phyloP scores from a whole-genome alignment of 2,329 filamentous ascomycete genomes.

The Clarireedia homoeocarpa region DNA sequence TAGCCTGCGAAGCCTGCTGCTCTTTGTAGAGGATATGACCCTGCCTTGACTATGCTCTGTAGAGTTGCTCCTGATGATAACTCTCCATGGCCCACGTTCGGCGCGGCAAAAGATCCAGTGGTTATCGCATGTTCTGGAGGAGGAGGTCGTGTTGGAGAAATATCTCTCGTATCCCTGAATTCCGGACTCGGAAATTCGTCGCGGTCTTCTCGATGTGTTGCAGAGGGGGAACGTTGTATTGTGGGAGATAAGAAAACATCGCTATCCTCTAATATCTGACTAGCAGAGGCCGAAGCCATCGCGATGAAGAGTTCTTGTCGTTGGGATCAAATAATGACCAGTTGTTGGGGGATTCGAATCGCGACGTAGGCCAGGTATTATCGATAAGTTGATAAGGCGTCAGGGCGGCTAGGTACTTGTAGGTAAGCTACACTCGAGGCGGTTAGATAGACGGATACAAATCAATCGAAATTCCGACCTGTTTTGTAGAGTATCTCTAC shows the following conservation, averaged over 20 bases:
- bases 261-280: conserved; percentile 80
- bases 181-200: conserved; percentile 12
- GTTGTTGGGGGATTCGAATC: neutral
- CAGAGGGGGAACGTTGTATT: conserved; percentile 42
- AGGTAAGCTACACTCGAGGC: too few species aligned
- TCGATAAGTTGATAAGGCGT: conserved; percentile 4
- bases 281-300: conserved; percentile 59
- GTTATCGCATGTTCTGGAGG: conserved; percentile 17
- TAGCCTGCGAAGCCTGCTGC: conserved; percentile 79
- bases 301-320: neutral
- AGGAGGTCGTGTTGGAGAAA: conserved; percentile 7
- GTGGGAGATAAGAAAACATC: conserved; percentile 82
- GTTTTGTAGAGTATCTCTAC: too few species aligned
- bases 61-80: conserved; percentile 43
- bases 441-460: too few species aligned
- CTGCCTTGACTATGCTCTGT: conserved; percentile 51
- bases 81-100: conserved; percentile 18
- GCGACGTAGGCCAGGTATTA: neutral
- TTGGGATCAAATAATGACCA: neutral
- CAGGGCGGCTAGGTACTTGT: too few species aligned
- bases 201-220: conserved; percentile 15
- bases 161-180: too few species aligned
- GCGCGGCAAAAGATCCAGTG: conserved; percentile 19
- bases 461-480: too few species aligned
- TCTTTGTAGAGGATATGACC: conserved; percentile 72